Conservation (phyloP, 495 filamentous ascomycete species). For the Daldinia bambusicola region DNA sequence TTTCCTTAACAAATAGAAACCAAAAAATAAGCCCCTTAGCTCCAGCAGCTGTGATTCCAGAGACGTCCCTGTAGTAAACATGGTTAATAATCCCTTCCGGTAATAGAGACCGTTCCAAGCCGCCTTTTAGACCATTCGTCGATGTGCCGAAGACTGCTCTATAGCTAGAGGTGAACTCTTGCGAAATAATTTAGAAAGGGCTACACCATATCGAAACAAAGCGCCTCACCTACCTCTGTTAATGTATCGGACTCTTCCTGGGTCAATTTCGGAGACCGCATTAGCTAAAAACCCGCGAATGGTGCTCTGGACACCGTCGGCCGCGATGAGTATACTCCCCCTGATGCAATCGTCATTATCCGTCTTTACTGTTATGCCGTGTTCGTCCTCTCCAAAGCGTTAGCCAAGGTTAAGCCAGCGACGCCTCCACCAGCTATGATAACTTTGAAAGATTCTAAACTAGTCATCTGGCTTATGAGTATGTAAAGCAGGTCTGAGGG, state of each 20-base stretch:
- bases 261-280: constrained; percentile 17
- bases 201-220: not conserved
- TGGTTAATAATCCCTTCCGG: constrained; percentile 28
- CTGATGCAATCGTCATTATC: constrained; percentile 31
- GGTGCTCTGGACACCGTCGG: constrained; percentile 43
- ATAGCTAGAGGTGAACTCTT: constrained; percentile 36
- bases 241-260: constrained; percentile 2
- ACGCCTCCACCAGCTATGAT: constrained; percentile 62
- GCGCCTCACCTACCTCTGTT: not conserved
- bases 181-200: not conserved
- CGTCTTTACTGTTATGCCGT: constrained; percentile 37
- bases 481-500: not conserved
- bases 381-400: constrained; percentile 48
- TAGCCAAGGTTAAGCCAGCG: constrained; percentile 56
- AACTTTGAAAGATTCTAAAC: constrained; percentile 49
- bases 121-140: not conserved
- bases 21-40: constrained; percentile 42
- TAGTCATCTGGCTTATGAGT: not conserved
- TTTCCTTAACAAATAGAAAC: constrained; percentile 46
- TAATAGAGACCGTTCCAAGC: constrained; percentile 3
- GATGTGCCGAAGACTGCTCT: constrained; percentile 43
- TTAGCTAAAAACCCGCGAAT: constrained; percentile 37
- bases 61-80: constrained; percentile 35
- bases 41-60: constrained; percentile 31
- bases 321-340: constrained; percentile 38